Conservation (phyloP, 1,139 yeast genomes). For the Kurtzmaniella natalensis region DNA sequence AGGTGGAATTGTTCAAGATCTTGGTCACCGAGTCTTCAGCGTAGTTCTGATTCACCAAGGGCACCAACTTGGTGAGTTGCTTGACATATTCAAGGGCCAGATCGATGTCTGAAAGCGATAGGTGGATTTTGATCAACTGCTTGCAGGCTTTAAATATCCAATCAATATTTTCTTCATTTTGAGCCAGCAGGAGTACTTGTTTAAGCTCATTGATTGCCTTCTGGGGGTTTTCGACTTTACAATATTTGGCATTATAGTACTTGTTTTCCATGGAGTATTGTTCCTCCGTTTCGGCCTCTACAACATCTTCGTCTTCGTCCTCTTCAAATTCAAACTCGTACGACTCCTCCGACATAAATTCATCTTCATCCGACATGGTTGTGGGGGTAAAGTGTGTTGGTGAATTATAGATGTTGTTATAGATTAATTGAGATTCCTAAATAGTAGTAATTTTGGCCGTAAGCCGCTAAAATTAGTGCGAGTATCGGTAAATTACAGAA, state of each 20-base stretch:
- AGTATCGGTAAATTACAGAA: too few species aligned
- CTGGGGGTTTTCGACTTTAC: constrained; percentile 55
- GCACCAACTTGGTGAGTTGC: constrained; percentile 19
- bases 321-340: constrained; percentile 67
- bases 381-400: too few species aligned
- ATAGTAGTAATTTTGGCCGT: too few species aligned
- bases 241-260: constrained; percentile 60
- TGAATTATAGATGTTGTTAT: too few species aligned
- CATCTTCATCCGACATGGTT: constrained; percentile 53
- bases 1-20: constrained; percentile 45
- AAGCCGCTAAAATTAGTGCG: too few species aligned
- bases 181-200: constrained; percentile 21
- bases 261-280: constrained; percentile 36
- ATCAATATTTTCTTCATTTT: constrained; percentile 16
- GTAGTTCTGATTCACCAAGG: constrained; percentile 39
- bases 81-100: constrained; percentile 29
- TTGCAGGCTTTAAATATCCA: constrained; percentile 61
- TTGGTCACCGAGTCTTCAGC: constrained; percentile 60
- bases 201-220: constrained; percentile 44
- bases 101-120: constrained; percentile 21
- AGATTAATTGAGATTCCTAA: too few species aligned
- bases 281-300: constrained; percentile 23
- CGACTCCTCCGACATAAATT: constrained; percentile 55
- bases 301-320: constrained; percentile 41
- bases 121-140: constrained; percentile 58